Evolutionary conservation across 1,284 basidiomycete genomes (phyloP).

Genomic region (Boletus sp.): DNA sequence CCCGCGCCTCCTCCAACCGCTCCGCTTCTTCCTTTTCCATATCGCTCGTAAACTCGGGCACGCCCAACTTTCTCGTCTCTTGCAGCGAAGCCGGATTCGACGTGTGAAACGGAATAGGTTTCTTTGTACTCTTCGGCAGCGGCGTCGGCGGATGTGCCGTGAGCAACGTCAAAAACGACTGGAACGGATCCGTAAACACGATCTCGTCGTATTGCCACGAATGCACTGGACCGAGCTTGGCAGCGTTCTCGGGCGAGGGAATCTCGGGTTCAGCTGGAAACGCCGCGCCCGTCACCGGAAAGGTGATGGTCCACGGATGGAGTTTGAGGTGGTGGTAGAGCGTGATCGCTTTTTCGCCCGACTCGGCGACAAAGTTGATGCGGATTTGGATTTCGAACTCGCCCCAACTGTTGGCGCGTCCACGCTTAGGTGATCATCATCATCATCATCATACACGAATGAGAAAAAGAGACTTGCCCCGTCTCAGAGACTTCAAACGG

Average conservation of each 20-base stretch:
- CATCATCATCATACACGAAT: not conserved
- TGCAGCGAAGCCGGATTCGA: constrained; percentile 61
- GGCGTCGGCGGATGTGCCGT: constrained; percentile 81
- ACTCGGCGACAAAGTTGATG: constrained; percentile 88
- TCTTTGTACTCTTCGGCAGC: constrained; percentile 61
- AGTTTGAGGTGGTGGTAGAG: constrained; percentile 94
- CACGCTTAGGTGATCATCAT: not conserved
- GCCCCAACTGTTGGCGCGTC: constrained; percentile 71
- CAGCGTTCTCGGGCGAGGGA: constrained; percentile 59
- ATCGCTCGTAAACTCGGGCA: constrained; percentile 74
- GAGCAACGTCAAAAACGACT: constrained; percentile 82
- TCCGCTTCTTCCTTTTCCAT: constrained; percentile 88
- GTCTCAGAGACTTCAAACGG: constrained; percentile 96
- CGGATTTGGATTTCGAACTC: constrained; percentile 97
- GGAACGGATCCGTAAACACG: constrained; percentile 93
- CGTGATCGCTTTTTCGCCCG: constrained; percentile 86
- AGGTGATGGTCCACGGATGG: constrained; percentile 79
- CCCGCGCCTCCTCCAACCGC: constrained; percentile 73
- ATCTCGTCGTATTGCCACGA: constrained; percentile 99
- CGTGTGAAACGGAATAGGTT: constrained; percentile 67
- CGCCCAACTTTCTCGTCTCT: constrained; percentile 55
- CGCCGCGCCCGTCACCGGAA: constrained; percentile 17
- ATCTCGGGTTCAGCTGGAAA: constrained; percentile 53
- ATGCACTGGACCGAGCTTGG: constrained; percentile 76
- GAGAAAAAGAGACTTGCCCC: constrained; percentile 47